phyloP scores from a whole-genome alignment of 2,329 filamentous ascomycete genomes.

The Cercospora sp. region DNA sequence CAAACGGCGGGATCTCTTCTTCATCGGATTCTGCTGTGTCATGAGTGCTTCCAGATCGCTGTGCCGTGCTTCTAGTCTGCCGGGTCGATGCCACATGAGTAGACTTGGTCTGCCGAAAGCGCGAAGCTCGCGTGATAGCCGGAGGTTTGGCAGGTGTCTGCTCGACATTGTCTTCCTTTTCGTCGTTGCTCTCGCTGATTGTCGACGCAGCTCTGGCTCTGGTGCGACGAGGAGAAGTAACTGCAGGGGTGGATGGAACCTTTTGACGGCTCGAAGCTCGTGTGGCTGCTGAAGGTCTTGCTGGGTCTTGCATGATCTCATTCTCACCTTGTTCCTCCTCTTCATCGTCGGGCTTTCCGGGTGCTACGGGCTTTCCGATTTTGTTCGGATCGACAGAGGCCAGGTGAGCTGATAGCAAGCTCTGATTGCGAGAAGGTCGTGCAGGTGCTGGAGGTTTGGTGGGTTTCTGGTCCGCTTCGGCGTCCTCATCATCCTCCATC shows the following conservation, averaged over 20 bases:
- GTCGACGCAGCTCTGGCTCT: background rate
- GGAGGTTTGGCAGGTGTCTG: background rate
- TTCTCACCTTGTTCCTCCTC: background rate
- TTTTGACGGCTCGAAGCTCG: background rate
- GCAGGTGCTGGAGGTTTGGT: background rate
- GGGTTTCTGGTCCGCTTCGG: background rate
- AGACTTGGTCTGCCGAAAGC: background rate
- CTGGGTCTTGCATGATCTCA: background rate
- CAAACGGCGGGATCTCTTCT: background rate
- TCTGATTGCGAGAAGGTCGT: background rate
- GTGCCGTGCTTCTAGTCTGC: background rate
- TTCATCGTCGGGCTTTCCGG: background rate
- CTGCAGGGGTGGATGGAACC: background rate
- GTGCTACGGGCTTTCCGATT: background rate
- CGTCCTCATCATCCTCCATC: background rate
- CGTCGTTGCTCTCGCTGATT: background rate
- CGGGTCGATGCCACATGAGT: background rate
- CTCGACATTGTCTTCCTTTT: background rate
- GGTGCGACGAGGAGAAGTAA: background rate
- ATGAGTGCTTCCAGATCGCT: background rate
- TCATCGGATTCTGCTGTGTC: background rate
- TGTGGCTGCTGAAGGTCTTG: background rate
- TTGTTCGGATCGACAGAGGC: background rate
- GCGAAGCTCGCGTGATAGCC: background rate
- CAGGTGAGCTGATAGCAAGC: background rate